Conservation (phyloP, 768 basidiomycete genomes). For the Cubamyces lactineus region DNA sequence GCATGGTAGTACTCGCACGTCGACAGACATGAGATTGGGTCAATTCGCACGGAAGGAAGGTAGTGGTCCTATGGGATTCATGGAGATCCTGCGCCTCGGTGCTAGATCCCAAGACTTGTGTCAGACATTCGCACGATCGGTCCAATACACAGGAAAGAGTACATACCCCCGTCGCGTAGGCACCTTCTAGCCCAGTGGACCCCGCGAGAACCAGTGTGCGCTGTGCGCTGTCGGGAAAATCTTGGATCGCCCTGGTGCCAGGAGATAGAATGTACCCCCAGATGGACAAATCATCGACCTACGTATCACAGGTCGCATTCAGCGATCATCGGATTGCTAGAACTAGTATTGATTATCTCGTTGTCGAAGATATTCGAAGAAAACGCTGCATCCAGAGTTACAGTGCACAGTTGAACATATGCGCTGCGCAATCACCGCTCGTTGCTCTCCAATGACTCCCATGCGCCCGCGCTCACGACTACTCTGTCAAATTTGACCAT, state of each 20-base stretch:
- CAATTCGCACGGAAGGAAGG: conserved; percentile 4
- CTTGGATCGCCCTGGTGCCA: too few relatives aligned
- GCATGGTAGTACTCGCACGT: conserved; percentile 13
- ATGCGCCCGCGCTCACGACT: conserved; percentile 8
- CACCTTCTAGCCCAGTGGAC: background rate
- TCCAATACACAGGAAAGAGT: background rate
- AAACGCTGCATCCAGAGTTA: background rate
- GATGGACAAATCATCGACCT: too few relatives aligned
- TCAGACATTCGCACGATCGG: conserved; percentile 6
- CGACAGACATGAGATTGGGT: background rate
- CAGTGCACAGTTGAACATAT: background rate
- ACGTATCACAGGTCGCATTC: too few relatives aligned
- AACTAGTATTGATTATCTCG: too few relatives aligned
- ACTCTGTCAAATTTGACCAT: conserved; percentile 6
- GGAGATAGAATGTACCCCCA: too few relatives aligned
- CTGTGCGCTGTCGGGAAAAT: too few relatives aligned
- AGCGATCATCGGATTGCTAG: too few relatives aligned
- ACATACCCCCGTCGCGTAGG: background rate
- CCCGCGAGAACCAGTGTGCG: background rate
- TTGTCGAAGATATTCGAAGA: too few relatives aligned
- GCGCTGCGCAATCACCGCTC: conserved; percentile 2
- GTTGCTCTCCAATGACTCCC: too few relatives aligned
- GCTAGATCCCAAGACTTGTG: conserved; percentile 2
- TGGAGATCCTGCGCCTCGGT: background rate
- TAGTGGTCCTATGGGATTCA: background rate